phyloP scores from a whole-genome alignment of 2,329 filamentous ascomycete genomes.

The Gremmenia infestans region DNA sequence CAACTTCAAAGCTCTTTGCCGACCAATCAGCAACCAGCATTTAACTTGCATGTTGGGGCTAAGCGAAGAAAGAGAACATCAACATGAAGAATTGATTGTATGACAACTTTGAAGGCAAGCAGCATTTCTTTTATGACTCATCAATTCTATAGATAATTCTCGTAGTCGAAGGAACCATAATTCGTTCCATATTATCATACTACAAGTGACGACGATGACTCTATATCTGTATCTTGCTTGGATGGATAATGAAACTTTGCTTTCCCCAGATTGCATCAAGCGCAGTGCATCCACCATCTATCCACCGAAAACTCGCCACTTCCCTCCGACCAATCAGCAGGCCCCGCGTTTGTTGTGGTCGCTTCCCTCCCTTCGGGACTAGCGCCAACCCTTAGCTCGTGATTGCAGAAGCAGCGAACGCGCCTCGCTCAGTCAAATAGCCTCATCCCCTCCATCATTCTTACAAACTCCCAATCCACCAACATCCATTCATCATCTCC shows the following conservation, averaged over 20 bases:
- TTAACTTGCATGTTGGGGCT: slow-evolving; percentile 1
- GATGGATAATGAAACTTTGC: background rate
- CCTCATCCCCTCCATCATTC: slow-evolving; percentile 11
- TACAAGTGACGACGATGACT: background rate
- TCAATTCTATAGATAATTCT: too few relatives aligned
- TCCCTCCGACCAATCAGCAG: slow-evolving; percentile 11
- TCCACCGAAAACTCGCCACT: background rate
- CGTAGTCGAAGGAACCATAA: too few relatives aligned
- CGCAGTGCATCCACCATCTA: background rate
- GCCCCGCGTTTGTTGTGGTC: slow-evolving; percentile 11
- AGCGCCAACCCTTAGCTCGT: slow-evolving; percentile 17
- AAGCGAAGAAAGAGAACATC: background rate
- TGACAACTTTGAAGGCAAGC: background rate
- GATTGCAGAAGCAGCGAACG: slow-evolving; percentile 24
- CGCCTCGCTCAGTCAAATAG: slow-evolving; percentile 23
- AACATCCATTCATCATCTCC: slow-evolving; percentile 13
- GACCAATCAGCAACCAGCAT: slow-evolving; percentile 15
- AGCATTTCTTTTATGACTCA: too few relatives aligned
- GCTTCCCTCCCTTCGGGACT: slow-evolving; percentile 9
- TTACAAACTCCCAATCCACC: slow-evolving; percentile 11
- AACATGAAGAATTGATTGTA: background rate
- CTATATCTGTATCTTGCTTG: background rate
- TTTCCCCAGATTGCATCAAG: background rate
- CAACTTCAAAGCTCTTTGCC: slow-evolving; percentile 8
- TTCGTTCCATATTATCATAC: background rate